Conservation (phyloP, 371 early-diverging fungal genomes). For the Mucor piriformis region DNA sequence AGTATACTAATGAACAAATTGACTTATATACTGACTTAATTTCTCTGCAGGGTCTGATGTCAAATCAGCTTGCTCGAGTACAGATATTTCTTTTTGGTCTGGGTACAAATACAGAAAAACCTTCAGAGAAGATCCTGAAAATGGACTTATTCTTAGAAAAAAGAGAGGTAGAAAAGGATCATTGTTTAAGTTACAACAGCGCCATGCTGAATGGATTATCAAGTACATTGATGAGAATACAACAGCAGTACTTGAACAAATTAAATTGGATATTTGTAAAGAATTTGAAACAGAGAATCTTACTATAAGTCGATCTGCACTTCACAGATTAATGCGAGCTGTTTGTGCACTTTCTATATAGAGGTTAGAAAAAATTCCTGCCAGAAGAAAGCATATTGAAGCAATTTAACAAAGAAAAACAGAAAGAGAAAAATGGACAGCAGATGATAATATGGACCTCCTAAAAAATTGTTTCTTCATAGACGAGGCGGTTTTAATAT, state of each 20-base stretch:
- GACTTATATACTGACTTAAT: background rate
- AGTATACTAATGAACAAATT: background rate
- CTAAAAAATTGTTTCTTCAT: slow-evolving; percentile 16
- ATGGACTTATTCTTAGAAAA: background rate
- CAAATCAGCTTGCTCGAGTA: background rate
- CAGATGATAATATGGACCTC: slow-evolving; percentile 12
- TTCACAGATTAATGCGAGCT: background rate
- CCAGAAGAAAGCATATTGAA: background rate
- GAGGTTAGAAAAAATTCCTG: slow-evolving; percentile 2
- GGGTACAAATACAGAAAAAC: background rate
- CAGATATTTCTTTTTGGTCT: background rate
- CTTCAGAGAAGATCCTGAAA: background rate
- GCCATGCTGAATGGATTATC: slow-evolving; percentile 7
- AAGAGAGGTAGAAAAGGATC: background rate
- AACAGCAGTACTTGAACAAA: slow-evolving; percentile 79
- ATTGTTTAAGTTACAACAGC: background rate
- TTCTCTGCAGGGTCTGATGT: background rate
- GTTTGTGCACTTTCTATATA: background rate
- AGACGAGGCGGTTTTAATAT: slow-evolving; percentile 25
- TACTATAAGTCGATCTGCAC: background rate
- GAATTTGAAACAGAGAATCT: background rate
- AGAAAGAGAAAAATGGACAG: slow-evolving; percentile 2
- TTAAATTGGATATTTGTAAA: slow-evolving; percentile 40
- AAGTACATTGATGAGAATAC: slow-evolving; percentile 74
- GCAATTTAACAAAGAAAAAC: slow-evolving; percentile 4